These are phyloP conservation scores for Exserohilum rostratum DNA, from an alignment of 2,329 filamentous ascomycete genomes.

Conservation along the genomic window DNA sequence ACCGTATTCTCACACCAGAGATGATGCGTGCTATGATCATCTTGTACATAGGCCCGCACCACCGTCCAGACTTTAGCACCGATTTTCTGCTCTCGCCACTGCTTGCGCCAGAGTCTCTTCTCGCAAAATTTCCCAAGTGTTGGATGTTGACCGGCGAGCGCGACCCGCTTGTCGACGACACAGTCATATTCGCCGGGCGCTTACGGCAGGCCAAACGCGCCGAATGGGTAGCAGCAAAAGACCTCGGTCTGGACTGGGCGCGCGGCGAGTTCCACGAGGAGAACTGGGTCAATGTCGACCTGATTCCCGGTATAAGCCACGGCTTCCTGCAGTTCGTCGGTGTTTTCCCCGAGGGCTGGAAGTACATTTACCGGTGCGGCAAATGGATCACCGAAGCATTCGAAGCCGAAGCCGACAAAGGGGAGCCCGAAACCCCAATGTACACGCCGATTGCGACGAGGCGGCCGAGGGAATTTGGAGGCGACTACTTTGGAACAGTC, in stretches of 20 bases:
- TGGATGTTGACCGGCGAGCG: conserved; percentile 95
- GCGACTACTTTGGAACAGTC: conserved; percentile 75
- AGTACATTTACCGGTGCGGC: conserved; percentile 78
- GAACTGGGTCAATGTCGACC: conserved; percentile 77
- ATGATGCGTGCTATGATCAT: conserved; percentile 99
- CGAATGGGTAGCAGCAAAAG: conserved; percentile 61
- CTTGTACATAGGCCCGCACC: conserved; percentile 91
- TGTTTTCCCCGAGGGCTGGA: conserved; percentile 89
- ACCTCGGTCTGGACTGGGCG: conserved; percentile 61
- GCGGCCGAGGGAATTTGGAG: conserved; percentile 51
- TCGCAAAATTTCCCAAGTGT: conserved; percentile 89
- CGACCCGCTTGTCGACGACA: conserved; percentile 95
- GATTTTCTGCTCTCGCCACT: conserved; percentile 92
- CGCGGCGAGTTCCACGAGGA: conserved; percentile 69
- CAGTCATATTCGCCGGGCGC: conserved; percentile 90
- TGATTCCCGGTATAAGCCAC: conserved; percentile 89
- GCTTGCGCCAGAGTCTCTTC: conserved; percentile 81
- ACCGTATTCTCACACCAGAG: conserved; percentile 90
- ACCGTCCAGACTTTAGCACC: conserved; percentile 87
- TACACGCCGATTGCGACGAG: conserved; percentile 14
- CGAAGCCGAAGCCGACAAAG: conserved; percentile 47
- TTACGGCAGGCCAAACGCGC: conserved; percentile 77
- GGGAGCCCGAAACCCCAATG: conserved; percentile 20
- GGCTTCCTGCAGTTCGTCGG: conserved; percentile 92
- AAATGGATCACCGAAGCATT: conserved; percentile 85